Percentiles rank a stretch among this genome's conserved stretches.
phyloP scores from a whole-genome alignment of 768 basidiomycete species.

The Pulveroboletus ravenelii region DNA sequence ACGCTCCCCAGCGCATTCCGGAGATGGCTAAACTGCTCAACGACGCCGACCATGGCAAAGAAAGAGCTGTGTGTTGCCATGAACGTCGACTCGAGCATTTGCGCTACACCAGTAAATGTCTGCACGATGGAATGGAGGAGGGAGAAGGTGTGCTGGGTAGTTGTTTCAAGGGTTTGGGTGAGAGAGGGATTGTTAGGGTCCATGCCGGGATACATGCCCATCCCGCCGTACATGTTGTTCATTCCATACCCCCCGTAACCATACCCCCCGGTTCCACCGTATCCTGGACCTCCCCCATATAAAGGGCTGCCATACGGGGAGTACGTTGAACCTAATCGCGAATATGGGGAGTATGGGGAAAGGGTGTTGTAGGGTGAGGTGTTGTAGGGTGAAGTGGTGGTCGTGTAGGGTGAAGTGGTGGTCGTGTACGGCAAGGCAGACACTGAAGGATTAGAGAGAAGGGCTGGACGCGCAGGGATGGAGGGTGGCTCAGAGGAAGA shows the following conservation, averaged over 20 bases:
- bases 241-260: constrained; percentile 46
- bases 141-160: constrained; percentile 89
- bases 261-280: constrained; percentile 42
- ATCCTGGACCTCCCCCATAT: constrained; percentile 33
- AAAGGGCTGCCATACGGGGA: constrained; percentile 31
- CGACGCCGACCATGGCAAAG: constrained; percentile 94
- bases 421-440: constrained; percentile 21
- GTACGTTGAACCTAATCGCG: constrained; percentile 34
- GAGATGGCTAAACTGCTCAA: constrained; percentile 91
- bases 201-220: constrained; percentile 36
- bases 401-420: constrained; percentile 24
- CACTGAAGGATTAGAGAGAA: constrained; percentile 39
- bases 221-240: constrained; percentile 43
- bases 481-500: constrained; percentile 36
- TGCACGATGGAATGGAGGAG: constrained; percentile 93
- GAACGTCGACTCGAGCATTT: constrained; percentile 96
- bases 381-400: constrained; percentile 38
- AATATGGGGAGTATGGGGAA: constrained; percentile 44
- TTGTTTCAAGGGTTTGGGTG: constrained; percentile 81
- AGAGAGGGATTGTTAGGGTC: constrained; percentile 60
- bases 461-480: constrained; percentile 61
- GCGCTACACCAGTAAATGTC: constrained; percentile 90
- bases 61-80: constrained; percentile 96
- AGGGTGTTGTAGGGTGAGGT: constrained; percentile 45
- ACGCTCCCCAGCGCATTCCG: constrained; percentile 92